A percentile compares a stretch with the other conserved stretches of the same genome.
Evolutionary conservation across 768 basidiomycete species (phyloP).

Genomic region (Scleroderma citrinum): DNA sequence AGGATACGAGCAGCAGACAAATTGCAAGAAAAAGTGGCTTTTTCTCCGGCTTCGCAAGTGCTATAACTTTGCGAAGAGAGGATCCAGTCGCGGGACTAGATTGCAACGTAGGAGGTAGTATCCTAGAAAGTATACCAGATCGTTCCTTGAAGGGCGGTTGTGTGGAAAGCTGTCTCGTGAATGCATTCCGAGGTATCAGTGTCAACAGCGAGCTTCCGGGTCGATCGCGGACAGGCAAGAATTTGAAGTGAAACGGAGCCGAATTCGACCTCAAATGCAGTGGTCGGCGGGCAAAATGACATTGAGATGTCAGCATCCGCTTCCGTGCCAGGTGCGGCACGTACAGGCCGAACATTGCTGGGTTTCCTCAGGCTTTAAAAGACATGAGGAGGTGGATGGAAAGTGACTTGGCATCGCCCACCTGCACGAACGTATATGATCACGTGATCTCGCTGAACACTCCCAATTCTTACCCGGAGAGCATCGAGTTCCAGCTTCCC

Average conservation of each 20-base stretch:
- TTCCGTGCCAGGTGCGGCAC: conserved; percentile 4
- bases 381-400: not conserved
- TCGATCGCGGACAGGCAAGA: not conserved
- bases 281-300: not conserved
- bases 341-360: conserved; percentile 7
- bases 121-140: conserved; percentile 16
- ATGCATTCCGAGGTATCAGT: not conserved
- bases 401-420: not conserved
- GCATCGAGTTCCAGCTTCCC: too few relatives aligned
- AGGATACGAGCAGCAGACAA: conserved; percentile 79
- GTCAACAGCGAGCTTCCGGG: not conserved
- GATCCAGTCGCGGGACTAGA: conserved; percentile 42
- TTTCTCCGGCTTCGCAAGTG: conserved; percentile 78
- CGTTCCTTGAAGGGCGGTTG: conserved; percentile 1
- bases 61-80: conserved; percentile 67
- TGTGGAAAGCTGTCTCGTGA: conserved; percentile 12
- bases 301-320: conserved; percentile 4
- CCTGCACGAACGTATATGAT: too few relatives aligned
- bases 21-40: conserved; percentile 72
- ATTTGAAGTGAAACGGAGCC: not conserved
- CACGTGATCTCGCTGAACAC: not conserved
- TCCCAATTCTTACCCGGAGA: too few relatives aligned
- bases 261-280: not conserved
- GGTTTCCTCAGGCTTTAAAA: not conserved
- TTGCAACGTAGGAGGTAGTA: conserved; percentile 28